Conservation (phyloP, 352 stramenopile species). For the Aphanomyces stellatus region DNA sequence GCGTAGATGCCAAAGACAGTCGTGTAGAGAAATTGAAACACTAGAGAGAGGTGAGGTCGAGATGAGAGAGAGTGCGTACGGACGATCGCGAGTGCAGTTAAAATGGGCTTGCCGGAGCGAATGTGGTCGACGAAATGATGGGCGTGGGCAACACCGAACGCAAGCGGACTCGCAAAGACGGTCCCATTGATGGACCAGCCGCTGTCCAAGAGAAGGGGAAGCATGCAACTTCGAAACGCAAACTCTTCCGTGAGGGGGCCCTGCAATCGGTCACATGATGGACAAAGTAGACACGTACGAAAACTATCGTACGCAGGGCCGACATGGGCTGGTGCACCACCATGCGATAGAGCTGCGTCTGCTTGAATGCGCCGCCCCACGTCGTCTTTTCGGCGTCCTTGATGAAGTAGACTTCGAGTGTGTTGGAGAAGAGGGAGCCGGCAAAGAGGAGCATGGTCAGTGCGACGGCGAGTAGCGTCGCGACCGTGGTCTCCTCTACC, state of each 20-base stretch:
- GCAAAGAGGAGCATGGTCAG: slow-evolving; percentile 70
- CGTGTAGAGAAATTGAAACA: slow-evolving; percentile 94
- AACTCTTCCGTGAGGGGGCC: slow-evolving; percentile 92
- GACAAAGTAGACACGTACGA: slow-evolving; percentile 34
- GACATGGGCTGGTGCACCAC: slow-evolving; percentile 61
- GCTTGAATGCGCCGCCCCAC: slow-evolving; percentile 68
- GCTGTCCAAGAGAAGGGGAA: slow-evolving; percentile 81
- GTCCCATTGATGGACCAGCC: slow-evolving; percentile 75
- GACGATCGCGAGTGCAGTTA: slow-evolving; percentile 68
- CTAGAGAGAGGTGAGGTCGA: slow-evolving; percentile 27
- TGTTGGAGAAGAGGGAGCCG: slow-evolving; percentile 64
- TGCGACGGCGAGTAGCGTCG: slow-evolving; percentile 41
- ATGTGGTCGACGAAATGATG: slow-evolving; percentile 32
- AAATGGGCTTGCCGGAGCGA: slow-evolving; percentile 50
- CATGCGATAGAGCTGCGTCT: slow-evolving; percentile 71
- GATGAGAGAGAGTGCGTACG: slow-evolving; percentile 26
- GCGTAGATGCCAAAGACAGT: slow-evolving; percentile 92
- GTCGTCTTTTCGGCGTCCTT: slow-evolving; percentile 63
- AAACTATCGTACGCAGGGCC: slow-evolving; percentile 72
- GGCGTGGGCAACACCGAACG: slow-evolving; percentile 89
- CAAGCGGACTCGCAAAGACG: slow-evolving; percentile 82
- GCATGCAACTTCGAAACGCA: slow-evolving; percentile 93
- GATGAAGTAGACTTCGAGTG: slow-evolving; percentile 41
- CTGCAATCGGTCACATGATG: slow-evolving; percentile 26
- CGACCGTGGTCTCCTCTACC: slow-evolving; percentile 40